Conservation (phyloP, 345 rosid genomes). For the Acer negundo region DNA sequence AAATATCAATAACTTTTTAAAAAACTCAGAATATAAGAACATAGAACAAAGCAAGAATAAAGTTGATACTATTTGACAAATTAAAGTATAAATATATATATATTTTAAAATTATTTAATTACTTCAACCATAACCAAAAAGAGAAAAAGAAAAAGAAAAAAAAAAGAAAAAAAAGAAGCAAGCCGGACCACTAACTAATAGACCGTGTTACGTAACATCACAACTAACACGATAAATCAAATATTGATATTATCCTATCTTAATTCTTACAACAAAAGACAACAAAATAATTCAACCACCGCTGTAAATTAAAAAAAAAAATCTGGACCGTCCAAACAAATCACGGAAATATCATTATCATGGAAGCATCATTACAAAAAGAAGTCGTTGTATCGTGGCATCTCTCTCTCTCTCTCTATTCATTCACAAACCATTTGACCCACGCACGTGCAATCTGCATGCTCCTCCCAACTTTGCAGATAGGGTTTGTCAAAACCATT, state of each 20-base stretch:
- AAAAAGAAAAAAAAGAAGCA: not conserved
- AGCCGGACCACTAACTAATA: not conserved
- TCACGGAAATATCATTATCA: too few relatives aligned
- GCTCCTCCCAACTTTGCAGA: constrained; percentile 7
- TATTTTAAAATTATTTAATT: too few relatives aligned
- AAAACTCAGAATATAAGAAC: too few relatives aligned
- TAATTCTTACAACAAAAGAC: not conserved
- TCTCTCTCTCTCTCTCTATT: not conserved
- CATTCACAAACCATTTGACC: constrained; percentile 16
- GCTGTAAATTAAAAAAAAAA: too few relatives aligned
- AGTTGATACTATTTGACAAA: too few relatives aligned
- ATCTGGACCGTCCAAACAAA: too few relatives aligned
- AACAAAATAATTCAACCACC: not conserved
- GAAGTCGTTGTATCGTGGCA: not conserved
- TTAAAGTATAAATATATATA: too few relatives aligned
- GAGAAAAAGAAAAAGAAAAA: not conserved
- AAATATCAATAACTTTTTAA: too few relatives aligned
- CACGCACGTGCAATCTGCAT: constrained; percentile 27
- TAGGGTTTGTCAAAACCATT: constrained; percentile 16
- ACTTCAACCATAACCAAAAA: too few relatives aligned
- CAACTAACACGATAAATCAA: not conserved
- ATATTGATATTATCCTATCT: not conserved
- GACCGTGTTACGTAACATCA: not conserved
- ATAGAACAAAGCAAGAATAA: too few relatives aligned
- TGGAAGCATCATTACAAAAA: not conserved